Evolutionary conservation across 2,329 filamentous ascomycete species (phyloP).

Genomic region (Stagonosporopsis chrysanthemi): DNA sequence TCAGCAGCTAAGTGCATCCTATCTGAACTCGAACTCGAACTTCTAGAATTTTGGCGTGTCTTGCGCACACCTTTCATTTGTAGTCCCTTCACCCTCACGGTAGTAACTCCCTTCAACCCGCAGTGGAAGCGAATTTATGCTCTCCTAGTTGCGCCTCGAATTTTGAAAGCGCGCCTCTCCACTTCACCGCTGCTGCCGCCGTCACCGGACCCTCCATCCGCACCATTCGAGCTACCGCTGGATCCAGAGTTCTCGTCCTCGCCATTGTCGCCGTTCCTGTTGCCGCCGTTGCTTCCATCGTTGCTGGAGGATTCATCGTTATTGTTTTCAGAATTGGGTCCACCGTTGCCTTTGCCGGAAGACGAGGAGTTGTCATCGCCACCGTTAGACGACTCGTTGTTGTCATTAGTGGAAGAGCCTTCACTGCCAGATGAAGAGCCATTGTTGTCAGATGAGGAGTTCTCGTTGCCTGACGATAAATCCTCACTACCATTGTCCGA

Average conservation of each 20-base stretch:
- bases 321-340: not conserved
- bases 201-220: not conserved
- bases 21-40: not conserved
- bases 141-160: not conserved
- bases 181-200: not conserved
- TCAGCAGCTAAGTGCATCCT: not conserved
- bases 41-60: too few species aligned
- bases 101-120: not conserved
- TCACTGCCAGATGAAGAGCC: not conserved
- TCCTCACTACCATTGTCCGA: not conserved
- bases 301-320: not conserved
- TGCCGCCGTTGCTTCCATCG: not conserved
- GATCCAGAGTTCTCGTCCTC: not conserved
- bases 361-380: not conserved
- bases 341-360: not conserved
- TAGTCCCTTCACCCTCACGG: too few species aligned
- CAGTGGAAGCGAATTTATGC: not conserved
- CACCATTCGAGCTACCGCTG: not conserved
- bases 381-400: not conserved
- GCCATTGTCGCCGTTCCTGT: not conserved
- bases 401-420: not conserved
- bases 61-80: too few species aligned
- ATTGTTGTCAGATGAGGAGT: not conserved
- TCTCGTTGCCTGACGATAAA: not conserved
- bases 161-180: constrained; percentile 5